Evolutionary conservation across 495 filamentous ascomycete genomes (phyloP).

Genomic region (Platismatia glauca): DNA sequence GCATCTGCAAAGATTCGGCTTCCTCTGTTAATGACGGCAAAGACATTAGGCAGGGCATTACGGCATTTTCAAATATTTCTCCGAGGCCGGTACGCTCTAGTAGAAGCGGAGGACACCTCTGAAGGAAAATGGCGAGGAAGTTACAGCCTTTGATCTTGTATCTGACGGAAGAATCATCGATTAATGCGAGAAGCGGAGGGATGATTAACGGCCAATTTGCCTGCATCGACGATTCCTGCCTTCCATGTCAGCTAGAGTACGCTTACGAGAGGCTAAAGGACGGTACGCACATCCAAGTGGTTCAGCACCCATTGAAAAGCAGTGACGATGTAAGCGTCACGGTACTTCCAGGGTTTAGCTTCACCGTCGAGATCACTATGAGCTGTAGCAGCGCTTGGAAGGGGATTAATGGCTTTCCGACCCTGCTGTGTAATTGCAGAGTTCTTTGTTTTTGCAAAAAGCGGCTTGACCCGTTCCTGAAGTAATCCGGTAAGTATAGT

Average conservation of each 20-base stretch:
- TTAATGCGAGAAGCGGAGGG: conserved; percentile 71
- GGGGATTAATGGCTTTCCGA: conserved; percentile 49
- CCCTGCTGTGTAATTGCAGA: conserved; percentile 52
- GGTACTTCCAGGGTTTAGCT: conserved; percentile 66
- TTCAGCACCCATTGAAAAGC: conserved; percentile 58
- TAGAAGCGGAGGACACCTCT: conserved; percentile 38
- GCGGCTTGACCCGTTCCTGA: conserved; percentile 49
- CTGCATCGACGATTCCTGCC: conserved; percentile 28
- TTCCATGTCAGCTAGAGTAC: neutral
- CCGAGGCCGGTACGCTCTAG: conserved; percentile 66
- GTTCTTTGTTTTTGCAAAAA: conserved; percentile 60
- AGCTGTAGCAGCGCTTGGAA: conserved; percentile 35
- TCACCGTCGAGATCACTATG: conserved; percentile 39
- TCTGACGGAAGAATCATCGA: conserved; percentile 55
- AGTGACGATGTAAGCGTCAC: conserved; percentile 49
- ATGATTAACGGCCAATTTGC: conserved; percentile 67
- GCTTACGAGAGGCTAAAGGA: neutral
- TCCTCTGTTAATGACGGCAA: conserved; percentile 75
- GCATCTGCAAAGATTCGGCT: conserved; percentile 54
- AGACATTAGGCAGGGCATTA: conserved; percentile 62
- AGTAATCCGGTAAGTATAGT: conserved; percentile 36
- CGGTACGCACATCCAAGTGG: conserved; percentile 26
- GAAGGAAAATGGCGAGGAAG: conserved; percentile 52
- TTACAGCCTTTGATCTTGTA: conserved; percentile 53
- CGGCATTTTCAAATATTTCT: conserved; percentile 68